Evolutionary conservation across 2,329 filamentous ascomycete genomes (phyloP), one percentile per base, ranked within the genome.

Genomic region (Colletotrichum gloeosporioides): DNA sequence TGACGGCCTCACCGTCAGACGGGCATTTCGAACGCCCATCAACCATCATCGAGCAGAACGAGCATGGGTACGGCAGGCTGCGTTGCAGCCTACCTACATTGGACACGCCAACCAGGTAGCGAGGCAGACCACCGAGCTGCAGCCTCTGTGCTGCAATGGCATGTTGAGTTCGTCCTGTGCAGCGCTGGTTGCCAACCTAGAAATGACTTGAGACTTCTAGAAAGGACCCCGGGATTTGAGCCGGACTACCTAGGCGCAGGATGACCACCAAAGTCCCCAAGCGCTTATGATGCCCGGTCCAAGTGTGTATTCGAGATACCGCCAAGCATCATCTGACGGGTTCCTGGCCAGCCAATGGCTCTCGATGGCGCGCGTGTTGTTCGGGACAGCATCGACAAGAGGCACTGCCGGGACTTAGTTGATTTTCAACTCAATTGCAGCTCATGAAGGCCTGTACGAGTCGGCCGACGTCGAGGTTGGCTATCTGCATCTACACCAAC

Each of bases 1-100:
- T 32, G 65, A 69, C 64, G 73, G 57, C 57, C 64, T 76, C 65
- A 66, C 70, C 74, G 59, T 69, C 27, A 73, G 73, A 76, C 73
- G 64, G 73, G 22, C 70, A 68, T 67, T 32, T 62, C 36, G 27
- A 55, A 36, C 59, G 69, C 49, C 71, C 27, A 53, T 66, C n/a
- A 34, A n/a, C 39, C 36, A 39, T 39, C 36, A 39, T 59, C 29
- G 57, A 63, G 65, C 71, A 57, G 39, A 73, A 73, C 18, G 36
- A 39, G 36, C 22, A 63, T 34, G 69, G 44, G 32, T 57, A 69
- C 57, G 25, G 22, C 55, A 73, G 32, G 32, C 53, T 67, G 32
- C 66, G 27, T 25, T 49, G 32, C 59, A 32, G 61, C 53, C 27
- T 72, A 53, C 34, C 9, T 16, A n/a, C 22, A 53, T 8, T 9